Percentiles rank a stretch among this genome's conserved stretches.
Conservation (phyloP, 2,329 filamentous ascomycete species). For the Colletotrichum eremochloae region DNA sequence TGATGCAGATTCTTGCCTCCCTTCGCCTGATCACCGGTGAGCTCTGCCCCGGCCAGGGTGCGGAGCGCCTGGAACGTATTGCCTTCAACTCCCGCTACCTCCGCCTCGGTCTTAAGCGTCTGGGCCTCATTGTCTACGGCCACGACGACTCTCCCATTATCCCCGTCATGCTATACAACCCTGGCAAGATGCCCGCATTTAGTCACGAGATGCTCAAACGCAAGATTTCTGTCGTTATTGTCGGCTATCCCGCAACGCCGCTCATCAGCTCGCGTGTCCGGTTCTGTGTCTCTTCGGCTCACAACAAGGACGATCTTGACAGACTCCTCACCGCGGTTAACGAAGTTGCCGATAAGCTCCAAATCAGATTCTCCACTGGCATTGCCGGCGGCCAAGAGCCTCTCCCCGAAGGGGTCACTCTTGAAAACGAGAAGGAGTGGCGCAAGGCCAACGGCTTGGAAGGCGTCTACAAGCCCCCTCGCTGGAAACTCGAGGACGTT, state of each 20-base stretch:
- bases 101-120: conserved; percentile 94
- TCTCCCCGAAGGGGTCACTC: conserved; percentile 77
- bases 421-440: conserved; percentile 80
- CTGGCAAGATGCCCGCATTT: conserved; percentile 98
- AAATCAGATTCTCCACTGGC: conserved; percentile 97
- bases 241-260: conserved; percentile 96
- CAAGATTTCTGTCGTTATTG: conserved; percentile 97
- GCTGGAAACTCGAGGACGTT: conserved; percentile 89
- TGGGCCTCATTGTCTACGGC: conserved; percentile 96
- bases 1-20: conserved; percentile 90
- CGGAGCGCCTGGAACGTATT: conserved; percentile 94
- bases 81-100: conserved; percentile 99
- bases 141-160: conserved; percentile 99
- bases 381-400: conserved; percentile 89
- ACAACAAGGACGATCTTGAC: conserved; percentile 98
- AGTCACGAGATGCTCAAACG: conserved; percentile 98
- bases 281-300: conserved; percentile 94
- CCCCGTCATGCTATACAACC: conserved; percentile 93
- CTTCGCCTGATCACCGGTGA: conserved; percentile 92
- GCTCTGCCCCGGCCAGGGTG: conserved; percentile 88
- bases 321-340: conserved; percentile 90
- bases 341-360: conserved; percentile 90
- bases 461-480: conserved; percentile 80
- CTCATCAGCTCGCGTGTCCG: conserved; percentile 94
- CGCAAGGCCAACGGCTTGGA: conserved; percentile 73